Evolutionary conservation across 2,329 filamentous ascomycete genomes (phyloP).

Genomic region (Alternaria longipes): DNA sequence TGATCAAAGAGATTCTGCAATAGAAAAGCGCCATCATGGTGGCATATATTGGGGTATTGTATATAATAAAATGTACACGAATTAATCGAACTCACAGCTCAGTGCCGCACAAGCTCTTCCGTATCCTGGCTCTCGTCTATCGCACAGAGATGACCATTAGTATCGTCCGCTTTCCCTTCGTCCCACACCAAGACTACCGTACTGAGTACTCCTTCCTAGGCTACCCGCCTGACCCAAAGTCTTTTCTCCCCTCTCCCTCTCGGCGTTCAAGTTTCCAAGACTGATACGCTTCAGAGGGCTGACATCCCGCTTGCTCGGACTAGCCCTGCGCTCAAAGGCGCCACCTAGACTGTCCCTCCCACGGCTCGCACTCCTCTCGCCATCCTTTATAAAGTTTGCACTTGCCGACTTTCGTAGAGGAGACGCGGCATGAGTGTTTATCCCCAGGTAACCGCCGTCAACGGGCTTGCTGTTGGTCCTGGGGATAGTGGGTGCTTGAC

Average conservation of each 20-base stretch:
- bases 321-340: constrained; percentile 39
- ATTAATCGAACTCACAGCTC: neutral
- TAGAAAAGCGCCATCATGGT: neutral
- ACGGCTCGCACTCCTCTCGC: constrained; percentile 25
- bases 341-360: constrained; percentile 32
- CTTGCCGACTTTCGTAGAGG: constrained; percentile 81
- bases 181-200: constrained; percentile 35
- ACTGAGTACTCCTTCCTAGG: constrained; percentile 31
- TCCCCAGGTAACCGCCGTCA: constrained; percentile 80
- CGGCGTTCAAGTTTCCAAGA: constrained; percentile 38
- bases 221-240: constrained; percentile 27
- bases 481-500: constrained; percentile 62
- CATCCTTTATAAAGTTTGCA: constrained; percentile 59
- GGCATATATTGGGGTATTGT: constrained; percentile 10
- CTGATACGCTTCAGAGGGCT: constrained; percentile 58
- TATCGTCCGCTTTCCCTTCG: constrained; percentile 43
- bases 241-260: constrained; percentile 19
- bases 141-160: neutral
- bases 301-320: constrained; percentile 49
- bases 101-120: neutral
- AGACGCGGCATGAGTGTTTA: constrained; percentile 81
- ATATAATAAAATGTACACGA: constrained; percentile 7
- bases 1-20: neutral
- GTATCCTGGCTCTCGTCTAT: neutral
- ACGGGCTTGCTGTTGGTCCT: constrained; percentile 49